These are phyloP conservation scores for Aspergillus bertholletiae DNA, from an alignment of 495 filamentous ascomycete species.

Conservation along the genomic window DNA sequence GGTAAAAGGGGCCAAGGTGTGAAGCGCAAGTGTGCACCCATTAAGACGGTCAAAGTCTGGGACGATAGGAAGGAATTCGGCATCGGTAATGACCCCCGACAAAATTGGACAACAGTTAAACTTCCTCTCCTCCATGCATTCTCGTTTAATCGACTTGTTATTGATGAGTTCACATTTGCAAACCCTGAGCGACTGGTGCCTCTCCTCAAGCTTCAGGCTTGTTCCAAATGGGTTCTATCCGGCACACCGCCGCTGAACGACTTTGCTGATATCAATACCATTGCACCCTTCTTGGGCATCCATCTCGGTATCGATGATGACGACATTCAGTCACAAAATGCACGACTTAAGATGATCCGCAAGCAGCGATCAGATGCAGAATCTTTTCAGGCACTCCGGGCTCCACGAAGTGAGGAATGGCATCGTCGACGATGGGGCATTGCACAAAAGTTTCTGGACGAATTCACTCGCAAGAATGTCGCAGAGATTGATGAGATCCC, in stretches of 20 bases:
- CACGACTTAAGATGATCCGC: slow-evolving; percentile 20
- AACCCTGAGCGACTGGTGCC: slow-evolving; percentile 28
- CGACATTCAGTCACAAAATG: slow-evolving; percentile 29
- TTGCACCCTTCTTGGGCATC: slow-evolving; percentile 52
- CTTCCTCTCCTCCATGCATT: slow-evolving; percentile 54
- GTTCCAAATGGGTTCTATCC: slow-evolving; percentile 64
- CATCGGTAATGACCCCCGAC: slow-evolving; percentile 9
- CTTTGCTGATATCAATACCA: slow-evolving; percentile 56
- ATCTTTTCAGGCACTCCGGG: slow-evolving; percentile 41
- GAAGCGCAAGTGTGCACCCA: not conserved
- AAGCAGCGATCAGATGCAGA: slow-evolving; percentile 38
- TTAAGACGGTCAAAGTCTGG: not conserved
- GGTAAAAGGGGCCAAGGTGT: not conserved
- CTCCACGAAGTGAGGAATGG: slow-evolving; percentile 47
- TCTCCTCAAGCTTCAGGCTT: slow-evolving; percentile 37
- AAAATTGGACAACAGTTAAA: slow-evolving; percentile 20
- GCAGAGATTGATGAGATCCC: slow-evolving; percentile 45
- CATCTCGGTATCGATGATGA: slow-evolving; percentile 54
- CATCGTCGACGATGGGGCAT: slow-evolving; percentile 42
- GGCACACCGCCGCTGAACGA: slow-evolving; percentile 59
- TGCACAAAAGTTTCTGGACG: slow-evolving; percentile 52
- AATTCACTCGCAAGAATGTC: slow-evolving; percentile 51
- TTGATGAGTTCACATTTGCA: slow-evolving; percentile 67
- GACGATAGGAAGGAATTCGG: slow-evolving; percentile 27
- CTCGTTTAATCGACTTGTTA: slow-evolving; percentile 57